Conservation (phyloP, 2,329 filamentous ascomycete genomes). For the Trichothecium roseum region DNA sequence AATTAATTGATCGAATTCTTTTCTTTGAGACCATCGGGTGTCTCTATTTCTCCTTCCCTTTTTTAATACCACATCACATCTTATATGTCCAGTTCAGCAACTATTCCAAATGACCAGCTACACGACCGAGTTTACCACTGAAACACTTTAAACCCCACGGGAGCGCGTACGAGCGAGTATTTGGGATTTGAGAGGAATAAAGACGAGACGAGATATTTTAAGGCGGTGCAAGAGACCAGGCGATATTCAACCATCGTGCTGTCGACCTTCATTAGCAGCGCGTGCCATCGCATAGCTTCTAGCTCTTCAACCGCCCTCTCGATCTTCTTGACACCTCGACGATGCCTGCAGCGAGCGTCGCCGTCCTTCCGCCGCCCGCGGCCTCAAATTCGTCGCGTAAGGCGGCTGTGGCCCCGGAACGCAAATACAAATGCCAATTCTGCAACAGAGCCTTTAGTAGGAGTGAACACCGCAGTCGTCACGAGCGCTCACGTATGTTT, state of each 20-base stretch:
- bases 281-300: constrained; percentile 1
- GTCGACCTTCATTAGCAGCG: constrained; percentile 10
- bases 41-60: constrained; percentile 12
- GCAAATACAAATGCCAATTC: constrained; percentile 99
- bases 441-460: constrained; percentile 95
- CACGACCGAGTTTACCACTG: constrained; percentile 39
- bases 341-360: constrained; percentile 64
- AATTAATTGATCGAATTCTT: background rate
- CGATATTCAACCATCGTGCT: constrained; percentile 53
- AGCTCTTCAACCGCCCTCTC: constrained; percentile 3
- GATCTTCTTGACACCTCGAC: constrained; percentile 17
- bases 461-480: constrained; percentile 92
- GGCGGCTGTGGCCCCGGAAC: constrained; percentile 69
- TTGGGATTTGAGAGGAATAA: constrained; percentile 24
- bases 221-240: too few relatives aligned
- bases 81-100: constrained; percentile 30
- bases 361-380: constrained; percentile 51
- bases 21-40: constrained; percentile 15
- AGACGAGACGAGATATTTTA: constrained; percentile 8
- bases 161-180: constrained; percentile 52
- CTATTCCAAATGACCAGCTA: constrained; percentile 41
- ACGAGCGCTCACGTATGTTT: constrained; percentile 94
- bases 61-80: constrained; percentile 17
- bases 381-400: constrained; percentile 68
- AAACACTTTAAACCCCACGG: constrained; percentile 64